Evolutionary conservation across 2,329 filamentous ascomycete genomes (phyloP).

Genomic region (Gaeumannomyces sp.): DNA sequence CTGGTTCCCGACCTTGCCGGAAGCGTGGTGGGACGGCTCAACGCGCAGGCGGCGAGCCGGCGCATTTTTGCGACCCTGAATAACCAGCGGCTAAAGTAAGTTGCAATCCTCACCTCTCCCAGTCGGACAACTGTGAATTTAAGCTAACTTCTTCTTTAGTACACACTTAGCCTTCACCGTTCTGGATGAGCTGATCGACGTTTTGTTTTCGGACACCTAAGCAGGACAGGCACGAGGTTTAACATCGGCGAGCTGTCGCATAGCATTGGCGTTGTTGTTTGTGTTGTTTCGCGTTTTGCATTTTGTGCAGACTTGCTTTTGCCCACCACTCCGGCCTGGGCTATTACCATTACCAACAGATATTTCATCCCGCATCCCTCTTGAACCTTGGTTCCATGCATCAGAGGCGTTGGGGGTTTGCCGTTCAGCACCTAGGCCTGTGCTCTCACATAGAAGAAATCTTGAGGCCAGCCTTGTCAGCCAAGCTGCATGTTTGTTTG

Average conservation of each 20-base stretch:
- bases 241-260: slow-evolving; percentile 13
- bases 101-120: slow-evolving; percentile 20
- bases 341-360: neutral
- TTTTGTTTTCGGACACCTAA: slow-evolving; percentile 49
- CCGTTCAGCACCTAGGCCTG: neutral
- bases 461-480: neutral
- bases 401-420: neutral
- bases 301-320: neutral
- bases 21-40: slow-evolving; percentile 86
- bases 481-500: neutral
- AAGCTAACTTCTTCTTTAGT: slow-evolving; percentile 30
- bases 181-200: slow-evolving; percentile 61
- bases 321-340: neutral
- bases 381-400: neutral
- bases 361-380: neutral
- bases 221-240: slow-evolving; percentile 5
- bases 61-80: slow-evolving; percentile 88
- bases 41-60: slow-evolving; percentile 84
- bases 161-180: slow-evolving; percentile 65
- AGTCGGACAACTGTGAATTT: neutral
- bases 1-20: slow-evolving; percentile 86
- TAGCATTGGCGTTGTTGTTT: slow-evolving; percentile 21
- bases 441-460: neutral
- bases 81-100: slow-evolving; percentile 82
- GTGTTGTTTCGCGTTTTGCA: neutral